Base-by-base conservation (phyloP, 345 rosid species). In the Rhizophora apiculata region DNA sequence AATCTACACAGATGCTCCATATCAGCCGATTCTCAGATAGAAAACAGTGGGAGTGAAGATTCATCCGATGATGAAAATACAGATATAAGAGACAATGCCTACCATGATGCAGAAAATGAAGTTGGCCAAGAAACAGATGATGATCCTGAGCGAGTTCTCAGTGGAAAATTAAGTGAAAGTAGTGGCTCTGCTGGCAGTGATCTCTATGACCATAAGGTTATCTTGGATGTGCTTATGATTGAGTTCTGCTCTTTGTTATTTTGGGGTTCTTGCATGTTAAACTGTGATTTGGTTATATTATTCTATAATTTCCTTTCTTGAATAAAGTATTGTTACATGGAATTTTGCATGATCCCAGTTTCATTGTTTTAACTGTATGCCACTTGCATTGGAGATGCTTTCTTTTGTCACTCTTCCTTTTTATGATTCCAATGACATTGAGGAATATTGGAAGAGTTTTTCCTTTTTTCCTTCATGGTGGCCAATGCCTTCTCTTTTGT, bases 101-200 rank as follows among this genome's bases (percentile, higher is more conserved):
- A 85, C 79, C 96, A 86, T 77, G 96, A 95, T 82, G 89, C 87
- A 19, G 96, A 87, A 83, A 87, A 90, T 84, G 99, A 87, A 83
- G 96, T 79, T 53, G 96, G 89, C 72, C 91, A 81, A 32, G 94
- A 84, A 79, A 81, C 91, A 46, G 97, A 92, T 73, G 89, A 90
- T 67, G 96, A 90, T 63, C 86, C 79, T 65, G 93, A 85, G 74
- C 81, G 91, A 54, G 85, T 78, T 27, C 83, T 80, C 61, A 92
- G 97, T 80, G 99, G 97, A 71, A 95, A 92, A 78, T 81, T 90
- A 80, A 92, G 96, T 80, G 99, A 92, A 82, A 90, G 89, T 79
- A 92, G 99, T 57, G 89, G 88, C 58, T 90, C 82, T 70, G 88
- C 88, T 62, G 87, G 88, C 80, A 84, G 87, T 61, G 99, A 95